These are phyloP conservation scores for Perkinsus olseni DNA, from an alignment of 169 alveolate genomes.

Conservation along the genomic window DNA sequence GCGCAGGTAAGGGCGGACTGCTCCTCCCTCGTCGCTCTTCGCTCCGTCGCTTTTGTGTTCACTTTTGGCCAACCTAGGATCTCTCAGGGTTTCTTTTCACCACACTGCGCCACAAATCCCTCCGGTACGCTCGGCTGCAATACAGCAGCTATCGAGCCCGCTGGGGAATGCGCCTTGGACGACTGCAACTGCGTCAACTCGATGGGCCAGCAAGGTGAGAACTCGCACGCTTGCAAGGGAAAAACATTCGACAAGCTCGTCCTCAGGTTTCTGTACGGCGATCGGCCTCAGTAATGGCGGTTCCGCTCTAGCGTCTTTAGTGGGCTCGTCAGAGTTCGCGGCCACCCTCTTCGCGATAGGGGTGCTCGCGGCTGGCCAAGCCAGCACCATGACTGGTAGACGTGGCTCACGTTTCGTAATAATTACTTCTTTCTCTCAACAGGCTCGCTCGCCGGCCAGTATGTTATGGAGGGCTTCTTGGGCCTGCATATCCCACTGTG, in stretches of 20 bases:
- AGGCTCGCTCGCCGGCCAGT: not conserved
- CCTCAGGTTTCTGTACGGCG: not conserved
- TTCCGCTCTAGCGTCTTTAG: not conserved
- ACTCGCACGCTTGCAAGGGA: no score
- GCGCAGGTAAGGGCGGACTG: not conserved
- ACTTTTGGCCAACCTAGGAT: no score
- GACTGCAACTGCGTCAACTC: not conserved
- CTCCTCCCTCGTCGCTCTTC: no score
- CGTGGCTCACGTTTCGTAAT: not conserved
- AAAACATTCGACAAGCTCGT: not conserved
- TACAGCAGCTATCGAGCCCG: not conserved
- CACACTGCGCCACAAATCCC: not conserved
- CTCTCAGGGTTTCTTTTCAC: not conserved
- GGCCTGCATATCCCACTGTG: not conserved
- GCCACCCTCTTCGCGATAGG: not conserved
- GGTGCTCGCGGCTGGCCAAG: not conserved
- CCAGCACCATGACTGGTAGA: not conserved
- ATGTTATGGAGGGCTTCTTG: not conserved
- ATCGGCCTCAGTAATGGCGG: not conserved
- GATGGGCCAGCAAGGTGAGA: not conserved
- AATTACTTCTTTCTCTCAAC: not conserved
- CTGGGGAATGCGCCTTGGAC: not conserved
- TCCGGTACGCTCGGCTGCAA: not conserved
- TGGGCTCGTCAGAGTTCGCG: not conserved
- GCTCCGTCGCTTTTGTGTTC: no score